Conservation (phyloP, 441 rosid species). For the Jatropha multifida region DNA sequence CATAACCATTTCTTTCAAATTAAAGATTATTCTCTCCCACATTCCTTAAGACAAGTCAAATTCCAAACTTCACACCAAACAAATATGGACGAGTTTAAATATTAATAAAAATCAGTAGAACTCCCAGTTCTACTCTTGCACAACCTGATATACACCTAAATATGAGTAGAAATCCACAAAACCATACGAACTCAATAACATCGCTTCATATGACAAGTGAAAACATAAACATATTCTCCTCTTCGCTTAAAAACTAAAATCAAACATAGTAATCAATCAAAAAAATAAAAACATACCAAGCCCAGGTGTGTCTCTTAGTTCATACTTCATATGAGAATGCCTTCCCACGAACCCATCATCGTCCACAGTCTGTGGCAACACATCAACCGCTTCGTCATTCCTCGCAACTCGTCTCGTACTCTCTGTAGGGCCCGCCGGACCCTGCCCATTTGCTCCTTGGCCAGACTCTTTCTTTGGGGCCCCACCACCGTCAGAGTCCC, state of each 20-base stretch:
- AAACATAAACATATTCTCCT: not conserved
- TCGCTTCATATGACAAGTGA: slow-evolving; percentile 4
- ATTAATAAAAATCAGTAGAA: not conserved
- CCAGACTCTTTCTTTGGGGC: slow-evolving; percentile 31
- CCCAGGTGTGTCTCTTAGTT: slow-evolving; percentile 88
- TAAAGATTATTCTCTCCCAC: not conserved
- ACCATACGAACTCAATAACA: not conserved
- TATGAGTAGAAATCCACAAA: not conserved
- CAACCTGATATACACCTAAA: slow-evolving; percentile 1
- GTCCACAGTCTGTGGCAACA: slow-evolving; percentile 57
- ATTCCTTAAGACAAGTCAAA: slow-evolving; percentile 11
- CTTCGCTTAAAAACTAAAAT: not conserved
- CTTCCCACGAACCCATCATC: slow-evolving; percentile 64
- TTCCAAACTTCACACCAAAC: not conserved
- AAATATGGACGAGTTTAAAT: slow-evolving; percentile 2
- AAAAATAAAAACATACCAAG: slow-evolving; percentile 52
- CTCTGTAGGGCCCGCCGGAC: slow-evolving; percentile 35
- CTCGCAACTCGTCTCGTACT: slow-evolving; percentile 57
- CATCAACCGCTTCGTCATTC: slow-evolving; percentile 59
- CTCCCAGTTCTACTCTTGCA: not conserved
- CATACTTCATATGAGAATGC: slow-evolving; percentile 81
- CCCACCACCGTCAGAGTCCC: slow-evolving; percentile 68
- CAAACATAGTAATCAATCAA: not conserved
- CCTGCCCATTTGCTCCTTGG: slow-evolving; percentile 39
- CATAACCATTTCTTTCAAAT: not conserved